phyloP scores from a whole-genome alignment of 805 yeast species.

The Saccharomycopsis guyanensis region DNA sequence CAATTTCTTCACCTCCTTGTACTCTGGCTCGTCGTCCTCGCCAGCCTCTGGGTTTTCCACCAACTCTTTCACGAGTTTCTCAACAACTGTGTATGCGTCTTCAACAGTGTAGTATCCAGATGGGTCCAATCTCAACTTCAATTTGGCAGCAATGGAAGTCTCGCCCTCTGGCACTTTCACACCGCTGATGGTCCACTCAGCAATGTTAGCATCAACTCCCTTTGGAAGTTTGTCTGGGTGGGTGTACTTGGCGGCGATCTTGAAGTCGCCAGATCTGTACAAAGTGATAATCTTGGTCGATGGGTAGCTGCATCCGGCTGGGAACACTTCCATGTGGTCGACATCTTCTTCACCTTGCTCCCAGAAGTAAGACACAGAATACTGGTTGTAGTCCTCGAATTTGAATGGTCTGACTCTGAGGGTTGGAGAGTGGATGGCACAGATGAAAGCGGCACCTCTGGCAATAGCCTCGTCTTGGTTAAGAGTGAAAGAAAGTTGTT shows the following conservation, averaged over 20 bases:
- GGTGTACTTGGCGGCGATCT: constrained; percentile 80
- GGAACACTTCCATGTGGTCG: constrained; percentile 93
- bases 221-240: constrained; percentile 63
- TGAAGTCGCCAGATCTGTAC: constrained; percentile 85
- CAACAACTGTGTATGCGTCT: constrained; percentile 91
- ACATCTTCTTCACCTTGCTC: constrained; percentile 87
- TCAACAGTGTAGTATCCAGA: constrained; percentile 92
- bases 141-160: constrained; percentile 71
- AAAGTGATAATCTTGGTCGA: constrained; percentile 91
- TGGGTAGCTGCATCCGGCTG: constrained; percentile 87
- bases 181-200: constrained; percentile 83
- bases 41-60: constrained; percentile 39
- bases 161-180: constrained; percentile 75
- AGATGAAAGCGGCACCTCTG: constrained; percentile 97
- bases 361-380: constrained; percentile 93
- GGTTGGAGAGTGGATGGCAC: constrained; percentile 99
- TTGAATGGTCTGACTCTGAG: constrained; percentile 98
- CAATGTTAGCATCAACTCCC: constrained; percentile 57
- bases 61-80: constrained; percentile 81
- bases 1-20: constrained; percentile 83
- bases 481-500: constrained; percentile 84
- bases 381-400: constrained; percentile 89
- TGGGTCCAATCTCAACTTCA: constrained; percentile 95
- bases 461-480: constrained; percentile 99
- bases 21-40: constrained; percentile 74